These are phyloP conservation scores for Salix suchowensis DNA, from an alignment of 345 rosid species.

Conservation along the genomic window DNA sequence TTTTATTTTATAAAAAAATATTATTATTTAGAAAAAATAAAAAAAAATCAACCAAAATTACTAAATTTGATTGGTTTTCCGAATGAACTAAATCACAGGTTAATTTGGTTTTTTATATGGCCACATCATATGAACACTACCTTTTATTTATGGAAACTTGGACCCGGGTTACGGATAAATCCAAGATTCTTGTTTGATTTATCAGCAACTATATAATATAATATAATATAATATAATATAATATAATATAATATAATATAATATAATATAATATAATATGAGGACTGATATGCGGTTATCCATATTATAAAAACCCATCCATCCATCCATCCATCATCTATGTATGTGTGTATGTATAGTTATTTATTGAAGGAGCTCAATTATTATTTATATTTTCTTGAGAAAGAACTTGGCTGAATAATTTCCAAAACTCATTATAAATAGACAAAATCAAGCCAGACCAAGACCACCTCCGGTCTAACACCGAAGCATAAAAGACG, in stretches of 20 bases:
- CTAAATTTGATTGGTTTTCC: too few species aligned
- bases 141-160: too few species aligned
- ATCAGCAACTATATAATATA: not conserved
- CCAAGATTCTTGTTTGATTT: not conserved
- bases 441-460: not conserved
- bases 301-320: not conserved
- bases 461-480: not conserved
- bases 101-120: too few species aligned
- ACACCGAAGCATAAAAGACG: slow-evolving; percentile 21
- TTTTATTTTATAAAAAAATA: too few species aligned
- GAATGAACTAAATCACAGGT: too few species aligned
- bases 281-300: not conserved
- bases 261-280: too few species aligned
- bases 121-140: too few species aligned
- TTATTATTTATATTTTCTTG: not conserved
- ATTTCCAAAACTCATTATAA: not conserved
- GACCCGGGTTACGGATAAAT: too few species aligned
- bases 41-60: too few species aligned
- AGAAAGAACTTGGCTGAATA: not conserved
- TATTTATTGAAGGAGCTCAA: not conserved
- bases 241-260: not conserved
- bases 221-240: not conserved
- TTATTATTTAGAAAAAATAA: too few species aligned
- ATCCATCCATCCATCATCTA: too few species aligned
- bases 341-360: too few species aligned